phyloP scores from a whole-genome alignment of 2,329 filamentous ascomycete species.

The Magnaporthales sp. region DNA sequence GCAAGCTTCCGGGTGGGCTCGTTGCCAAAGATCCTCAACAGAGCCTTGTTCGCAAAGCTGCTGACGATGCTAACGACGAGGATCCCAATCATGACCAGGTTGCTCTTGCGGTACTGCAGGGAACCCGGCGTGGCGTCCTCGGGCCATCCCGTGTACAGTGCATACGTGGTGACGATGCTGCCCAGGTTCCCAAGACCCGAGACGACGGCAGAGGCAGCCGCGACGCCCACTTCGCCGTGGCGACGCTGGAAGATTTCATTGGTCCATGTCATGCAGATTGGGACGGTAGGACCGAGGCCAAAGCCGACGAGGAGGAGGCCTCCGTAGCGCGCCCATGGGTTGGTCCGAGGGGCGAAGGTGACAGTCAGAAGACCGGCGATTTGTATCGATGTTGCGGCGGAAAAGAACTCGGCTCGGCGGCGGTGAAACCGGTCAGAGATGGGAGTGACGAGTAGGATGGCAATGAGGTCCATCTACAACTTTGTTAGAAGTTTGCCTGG shows the following conservation, averaged over 20 bases:
- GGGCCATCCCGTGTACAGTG: slow-evolving; percentile 80
- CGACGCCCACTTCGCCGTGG: slow-evolving; percentile 85
- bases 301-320: slow-evolving; percentile 87
- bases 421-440: slow-evolving; percentile 81
- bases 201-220: slow-evolving; percentile 75
- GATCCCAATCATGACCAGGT: slow-evolving; percentile 82
- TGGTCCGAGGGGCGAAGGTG: slow-evolving; percentile 57
- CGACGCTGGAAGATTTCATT: slow-evolving; percentile 83
- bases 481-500: slow-evolving; percentile 6
- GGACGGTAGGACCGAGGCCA: slow-evolving; percentile 81
- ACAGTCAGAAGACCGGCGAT: slow-evolving; percentile 73
- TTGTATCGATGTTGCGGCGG: slow-evolving; percentile 64
- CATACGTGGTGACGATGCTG: slow-evolving; percentile 80
- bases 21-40: slow-evolving; percentile 53
- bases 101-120: slow-evolving; percentile 71
- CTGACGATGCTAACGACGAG: slow-evolving; percentile 68
- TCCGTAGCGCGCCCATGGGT: slow-evolving; percentile 77
- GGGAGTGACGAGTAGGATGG: slow-evolving; percentile 77
- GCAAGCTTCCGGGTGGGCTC: slow-evolving; percentile 37
- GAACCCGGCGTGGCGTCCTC: slow-evolving; percentile 61
- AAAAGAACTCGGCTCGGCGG: slow-evolving; percentile 74
- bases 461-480: slow-evolving; percentile 70
- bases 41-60: slow-evolving; percentile 57
- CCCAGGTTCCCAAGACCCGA: slow-evolving; percentile 82
- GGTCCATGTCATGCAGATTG: slow-evolving; percentile 91